phyloP scores from a whole-genome alignment of 768 basidiomycete genomes.

The Sutorius australiensis region DNA sequence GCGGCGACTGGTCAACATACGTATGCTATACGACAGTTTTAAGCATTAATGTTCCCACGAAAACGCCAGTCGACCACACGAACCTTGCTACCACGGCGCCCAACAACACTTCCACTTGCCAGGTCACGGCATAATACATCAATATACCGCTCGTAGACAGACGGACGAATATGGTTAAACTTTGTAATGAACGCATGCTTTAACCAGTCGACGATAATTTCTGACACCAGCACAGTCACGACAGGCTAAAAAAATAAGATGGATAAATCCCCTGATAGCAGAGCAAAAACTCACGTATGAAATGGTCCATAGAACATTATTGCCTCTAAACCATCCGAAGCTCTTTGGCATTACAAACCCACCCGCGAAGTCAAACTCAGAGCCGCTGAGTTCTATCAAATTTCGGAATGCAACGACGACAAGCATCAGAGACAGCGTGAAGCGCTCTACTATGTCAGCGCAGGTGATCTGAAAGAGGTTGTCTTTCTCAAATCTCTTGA shows the following conservation, averaged over 20 bases:
- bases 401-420: conserved; percentile 90
- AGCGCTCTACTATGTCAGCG: conserved; percentile 98
- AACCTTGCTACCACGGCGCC: conserved; percentile 71
- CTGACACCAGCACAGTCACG: conserved; percentile 83
- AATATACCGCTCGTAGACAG: conserved; percentile 91
- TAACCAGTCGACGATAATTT: conserved; percentile 96
- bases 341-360: conserved; percentile 75
- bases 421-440: conserved; percentile 89
- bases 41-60: neutral
- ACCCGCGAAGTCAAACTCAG: conserved; percentile 74
- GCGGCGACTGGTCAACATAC: conserved; percentile 93
- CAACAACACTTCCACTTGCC: conserved; percentile 70
- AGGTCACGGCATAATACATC: conserved; percentile 95
- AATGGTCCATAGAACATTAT: conserved; percentile 80
- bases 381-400: conserved; percentile 88
- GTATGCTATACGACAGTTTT: conserved; percentile 52
- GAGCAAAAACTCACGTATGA: conserved; percentile 63
- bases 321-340: conserved; percentile 80
- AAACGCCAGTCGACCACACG: neutral
- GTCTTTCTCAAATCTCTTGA: conserved; percentile 99
- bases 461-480: conserved; percentile 98
- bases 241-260: conserved; percentile 61
- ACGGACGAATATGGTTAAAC: conserved; percentile 96
- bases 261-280: neutral
- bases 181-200: conserved; percentile 99